Base-by-base conservation (phyloP, 768 basidiomycete species). In the Udeniomyces megalosporus region DNA sequence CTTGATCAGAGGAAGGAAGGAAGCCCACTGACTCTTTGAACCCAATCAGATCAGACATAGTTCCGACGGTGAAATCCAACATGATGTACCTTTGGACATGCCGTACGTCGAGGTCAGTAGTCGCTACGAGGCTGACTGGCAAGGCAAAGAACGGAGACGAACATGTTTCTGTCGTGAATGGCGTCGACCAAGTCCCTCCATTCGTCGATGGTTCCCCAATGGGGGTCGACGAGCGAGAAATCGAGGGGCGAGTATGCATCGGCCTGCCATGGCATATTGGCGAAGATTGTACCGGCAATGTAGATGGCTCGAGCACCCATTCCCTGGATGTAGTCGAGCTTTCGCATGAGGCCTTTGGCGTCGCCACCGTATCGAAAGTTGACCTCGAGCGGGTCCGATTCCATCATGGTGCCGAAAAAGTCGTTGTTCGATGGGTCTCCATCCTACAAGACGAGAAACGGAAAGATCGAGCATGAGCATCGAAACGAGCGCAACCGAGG, bases 381-480 rank as follows among this genome's bases (percentile, higher is more conserved):
- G 0, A 88, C 88, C 74, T 93, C 91, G 64, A 84, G 78, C 76
- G 82, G 84, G 75, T 93, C 91, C 70, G 78, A 81, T 72, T 95
- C 91, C 73, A 77, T 88, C 71, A 79, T 77, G 26, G 87, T 81
- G 29, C 77, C 78, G 71, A 90, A 95, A 73, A 77, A 92, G 76
- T 93, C 87, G 72, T 95, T 91, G 71, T 93, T 95, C 48, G 81
- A 75, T 2, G 91, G 91, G 71, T 90, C 86, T 0, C 91, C 91
- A 68, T 93, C 89, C 63, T 65, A 28, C 2, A 38, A 11, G n/a
- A 26, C 10, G 28, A 49, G 34, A 24, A 47, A 44, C 6, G 26
- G 24, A 44, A 10, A 17, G 28, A 17, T n/a, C 11, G 46, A 35
- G 32, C 2, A 20, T 10, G 5, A 34, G 22, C 7, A n/a, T n/a